These are phyloP conservation scores for Exsudoporus frostii DNA, from an alignment of 768 basidiomycete species.

Conservation along the genomic window DNA sequence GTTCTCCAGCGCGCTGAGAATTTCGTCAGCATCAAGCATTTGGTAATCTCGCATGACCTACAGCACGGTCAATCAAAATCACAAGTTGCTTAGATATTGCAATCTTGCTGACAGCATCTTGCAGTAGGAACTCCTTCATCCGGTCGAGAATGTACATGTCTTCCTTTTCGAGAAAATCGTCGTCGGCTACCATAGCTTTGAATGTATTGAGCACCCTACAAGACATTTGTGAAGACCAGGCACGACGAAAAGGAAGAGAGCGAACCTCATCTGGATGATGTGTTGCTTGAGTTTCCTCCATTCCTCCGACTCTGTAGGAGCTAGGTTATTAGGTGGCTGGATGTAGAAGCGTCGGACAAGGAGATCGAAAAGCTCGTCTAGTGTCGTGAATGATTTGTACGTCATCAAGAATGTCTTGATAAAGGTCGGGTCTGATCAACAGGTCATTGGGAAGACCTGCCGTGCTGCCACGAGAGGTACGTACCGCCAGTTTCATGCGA, in stretches of 20 bases:
- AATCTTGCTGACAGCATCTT: constrained; percentile 59
- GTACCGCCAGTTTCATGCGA: constrained; percentile 84
- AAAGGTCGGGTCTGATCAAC: constrained; percentile 63
- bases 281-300: constrained; percentile 88
- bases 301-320: constrained; percentile 57
- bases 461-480: constrained; percentile 22
- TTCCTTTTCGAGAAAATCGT: constrained; percentile 81
- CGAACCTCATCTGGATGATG: constrained; percentile 82
- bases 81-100: constrained; percentile 75
- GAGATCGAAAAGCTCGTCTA: constrained; percentile 78
- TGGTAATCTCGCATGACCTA: constrained; percentile 39
- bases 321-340: constrained; percentile 65
- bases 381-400: constrained; percentile 88
- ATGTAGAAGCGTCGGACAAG: constrained; percentile 80
- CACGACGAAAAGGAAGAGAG: constrained; percentile 5
- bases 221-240: not conserved
- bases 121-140: constrained; percentile 76
- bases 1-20: constrained; percentile 51
- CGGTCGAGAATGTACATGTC: constrained; percentile 77
- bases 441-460: not conserved
- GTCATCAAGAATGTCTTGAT: constrained; percentile 93
- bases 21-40: constrained; percentile 11
- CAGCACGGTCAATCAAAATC: constrained; percentile 73
- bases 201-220: constrained; percentile 81
- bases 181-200: constrained; percentile 83